A percentile compares a stretch with the other conserved stretches of the same genome.
Evolutionary conservation across 225 moss, liverwort and hornwort genomes (phyloP).

Genomic region (Climacium dendroides): DNA sequence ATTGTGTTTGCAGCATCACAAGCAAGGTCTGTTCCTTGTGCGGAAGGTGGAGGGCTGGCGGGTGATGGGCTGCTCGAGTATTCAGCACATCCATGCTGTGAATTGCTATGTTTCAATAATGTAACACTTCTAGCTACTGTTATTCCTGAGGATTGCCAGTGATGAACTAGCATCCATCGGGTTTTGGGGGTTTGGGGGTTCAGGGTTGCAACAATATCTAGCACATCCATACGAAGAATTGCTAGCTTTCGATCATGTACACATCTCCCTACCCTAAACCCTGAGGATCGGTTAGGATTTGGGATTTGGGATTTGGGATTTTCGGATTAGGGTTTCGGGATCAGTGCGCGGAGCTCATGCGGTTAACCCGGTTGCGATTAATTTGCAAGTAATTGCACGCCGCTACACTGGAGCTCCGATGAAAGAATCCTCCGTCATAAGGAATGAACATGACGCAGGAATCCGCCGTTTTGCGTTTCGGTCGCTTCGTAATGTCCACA

Average conservation of each 20-base stretch:
- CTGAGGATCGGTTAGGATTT: not conserved
- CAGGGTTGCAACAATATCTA: not conserved
- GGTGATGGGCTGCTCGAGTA: not conserved
- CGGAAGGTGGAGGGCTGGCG: not conserved
- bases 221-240: not conserved
- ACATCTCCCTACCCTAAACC: not conserved
- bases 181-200: not conserved
- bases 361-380: not conserved
- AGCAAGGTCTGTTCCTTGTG: not conserved
- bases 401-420: not conserved
- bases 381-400: slow-evolving; percentile 7
- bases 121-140: not conserved
- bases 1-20: not conserved
- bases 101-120: not conserved
- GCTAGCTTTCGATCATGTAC: not conserved
- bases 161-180: not conserved
- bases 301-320: not conserved
- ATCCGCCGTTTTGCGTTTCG: not conserved
- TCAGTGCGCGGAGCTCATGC: not conserved
- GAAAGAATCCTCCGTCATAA: not conserved
- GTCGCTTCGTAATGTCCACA: not conserved
- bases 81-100: not conserved
- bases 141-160: not conserved
- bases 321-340: not conserved
- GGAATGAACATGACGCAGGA: not conserved